phyloP scores from a whole-genome alignment of 2,329 filamentous ascomycete genomes.

The Drechslerella coelobrocha region DNA sequence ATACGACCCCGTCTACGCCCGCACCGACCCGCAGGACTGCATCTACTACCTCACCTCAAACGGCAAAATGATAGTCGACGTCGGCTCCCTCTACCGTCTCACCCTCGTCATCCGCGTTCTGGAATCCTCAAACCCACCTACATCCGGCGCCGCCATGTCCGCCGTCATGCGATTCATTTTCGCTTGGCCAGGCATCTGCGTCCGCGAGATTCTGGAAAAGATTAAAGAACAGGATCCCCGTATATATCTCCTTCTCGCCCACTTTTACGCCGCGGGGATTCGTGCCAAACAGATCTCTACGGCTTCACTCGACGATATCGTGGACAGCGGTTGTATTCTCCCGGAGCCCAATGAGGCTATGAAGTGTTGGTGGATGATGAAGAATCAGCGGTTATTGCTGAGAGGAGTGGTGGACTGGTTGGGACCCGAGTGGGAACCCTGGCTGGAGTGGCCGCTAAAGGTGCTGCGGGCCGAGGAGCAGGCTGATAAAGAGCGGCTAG shows the following conservation, averaged over 20 bases:
- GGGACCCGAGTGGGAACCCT: conserved; percentile 25
- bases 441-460: conserved; percentile 39
- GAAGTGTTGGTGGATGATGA: conserved; percentile 36
- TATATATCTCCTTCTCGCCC: conserved; percentile 32
- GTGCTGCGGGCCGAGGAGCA: conserved; percentile 30
- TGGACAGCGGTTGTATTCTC: not conserved
- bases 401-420: conserved; percentile 33
- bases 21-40: conserved; percentile 15
- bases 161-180: conserved; percentile 27
- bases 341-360: conserved; percentile 7
- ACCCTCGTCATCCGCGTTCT: conserved; percentile 18
- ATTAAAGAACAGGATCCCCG: conserved; percentile 21
- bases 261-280: conserved; percentile 27
- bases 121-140: not conserved
- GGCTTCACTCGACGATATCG: not conserved
- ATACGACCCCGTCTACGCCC: conserved; percentile 19
- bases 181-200: conserved; percentile 25
- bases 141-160: conserved; percentile 3
- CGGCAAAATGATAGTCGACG: conserved; percentile 15
- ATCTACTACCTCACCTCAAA: conserved; percentile 18
- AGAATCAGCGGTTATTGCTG: conserved; percentile 23
- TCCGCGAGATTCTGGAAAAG: conserved; percentile 19
- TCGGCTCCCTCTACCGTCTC: conserved; percentile 24
- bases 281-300: conserved; percentile 23
- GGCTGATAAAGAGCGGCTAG: conserved; percentile 12